Conservation (phyloP, 106 monocot species). For the Dendrobium officinale region DNA sequence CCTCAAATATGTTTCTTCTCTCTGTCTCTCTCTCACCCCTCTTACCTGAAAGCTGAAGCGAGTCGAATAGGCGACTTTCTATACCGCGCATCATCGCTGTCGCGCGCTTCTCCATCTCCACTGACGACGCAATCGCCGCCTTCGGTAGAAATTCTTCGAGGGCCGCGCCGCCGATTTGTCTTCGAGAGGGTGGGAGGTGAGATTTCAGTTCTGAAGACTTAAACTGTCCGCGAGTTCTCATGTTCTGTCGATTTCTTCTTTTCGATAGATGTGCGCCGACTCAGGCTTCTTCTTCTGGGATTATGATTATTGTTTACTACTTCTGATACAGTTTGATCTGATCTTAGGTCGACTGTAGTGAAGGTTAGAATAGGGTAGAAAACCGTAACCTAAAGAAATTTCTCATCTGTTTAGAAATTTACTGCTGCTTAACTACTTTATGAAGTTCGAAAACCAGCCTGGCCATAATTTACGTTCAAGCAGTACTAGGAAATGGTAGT, state of each 20-base stretch:
- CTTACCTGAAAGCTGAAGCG: background rate
- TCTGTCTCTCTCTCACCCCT: background rate
- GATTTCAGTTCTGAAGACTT: background rate
- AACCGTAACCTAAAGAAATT: background rate
- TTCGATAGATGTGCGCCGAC: background rate
- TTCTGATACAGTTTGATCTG: conserved; percentile 1
- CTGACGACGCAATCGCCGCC: background rate
- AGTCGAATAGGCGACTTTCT: background rate
- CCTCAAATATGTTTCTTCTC: no score
- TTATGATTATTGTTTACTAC: background rate
- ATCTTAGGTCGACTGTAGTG: background rate
- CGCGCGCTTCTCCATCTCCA: background rate
- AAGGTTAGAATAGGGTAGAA: background rate
- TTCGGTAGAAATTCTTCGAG: background rate
- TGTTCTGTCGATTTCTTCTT: background rate
- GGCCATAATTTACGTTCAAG: background rate
- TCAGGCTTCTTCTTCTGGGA: background rate
- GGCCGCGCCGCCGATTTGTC: background rate
- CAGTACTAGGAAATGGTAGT: background rate
- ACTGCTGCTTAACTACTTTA: background rate
- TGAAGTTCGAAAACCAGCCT: background rate
- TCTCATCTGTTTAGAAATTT: background rate
- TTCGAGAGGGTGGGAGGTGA: background rate
- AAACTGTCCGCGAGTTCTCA: background rate
- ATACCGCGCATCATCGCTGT: background rate